Conservation (phyloP, 768 basidiomycete genomes). For the Sutorius australiensis region DNA sequence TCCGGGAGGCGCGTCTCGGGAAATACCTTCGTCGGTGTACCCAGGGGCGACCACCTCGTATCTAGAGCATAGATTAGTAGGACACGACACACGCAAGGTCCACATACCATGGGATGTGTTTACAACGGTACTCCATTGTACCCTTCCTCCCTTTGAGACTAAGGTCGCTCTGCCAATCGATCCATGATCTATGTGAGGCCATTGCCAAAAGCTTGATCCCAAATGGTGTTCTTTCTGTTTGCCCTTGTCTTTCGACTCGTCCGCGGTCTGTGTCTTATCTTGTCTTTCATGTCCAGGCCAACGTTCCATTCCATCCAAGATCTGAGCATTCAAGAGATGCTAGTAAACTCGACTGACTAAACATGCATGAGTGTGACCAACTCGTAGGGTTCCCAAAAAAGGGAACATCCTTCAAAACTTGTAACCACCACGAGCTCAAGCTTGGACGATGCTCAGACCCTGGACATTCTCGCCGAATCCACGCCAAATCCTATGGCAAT, state of each 20-base stretch:
- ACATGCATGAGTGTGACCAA: conserved; percentile 1
- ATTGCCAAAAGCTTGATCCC: conserved; percentile 33
- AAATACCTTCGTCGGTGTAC: conserved; percentile 44
- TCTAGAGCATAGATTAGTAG: conserved; percentile 22
- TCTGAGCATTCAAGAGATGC: conserved; percentile 33
- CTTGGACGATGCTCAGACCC: conserved; percentile 46
- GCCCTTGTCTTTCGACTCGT: conserved; percentile 17
- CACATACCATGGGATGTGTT: conserved; percentile 26
- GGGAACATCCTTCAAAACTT: conserved; percentile 14
- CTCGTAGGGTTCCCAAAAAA: conserved; percentile 14
- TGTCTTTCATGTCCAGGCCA: conserved; percentile 58
- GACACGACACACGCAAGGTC: background rate
- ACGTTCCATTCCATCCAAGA: conserved; percentile 73
- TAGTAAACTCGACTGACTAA: conserved; percentile 19
- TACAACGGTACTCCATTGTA: conserved; percentile 52
- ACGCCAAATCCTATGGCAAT: conserved; percentile 30
- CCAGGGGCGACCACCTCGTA: conserved; percentile 30
- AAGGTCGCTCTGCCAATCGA: conserved; percentile 56
- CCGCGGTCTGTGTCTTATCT: conserved; percentile 19
- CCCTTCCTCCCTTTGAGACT: conserved; percentile 36
- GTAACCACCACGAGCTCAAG: conserved; percentile 3
- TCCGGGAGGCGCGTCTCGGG: conserved; percentile 50
- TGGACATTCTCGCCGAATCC: conserved; percentile 44
- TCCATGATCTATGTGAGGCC: conserved; percentile 58
- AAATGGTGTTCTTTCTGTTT: conserved; percentile 30